Percentiles rank a stretch among this genome's conserved stretches.
phyloP scores from a whole-genome alignment of 2,329 filamentous ascomycete genomes.

The Scopulariopsis brevicaulis region DNA sequence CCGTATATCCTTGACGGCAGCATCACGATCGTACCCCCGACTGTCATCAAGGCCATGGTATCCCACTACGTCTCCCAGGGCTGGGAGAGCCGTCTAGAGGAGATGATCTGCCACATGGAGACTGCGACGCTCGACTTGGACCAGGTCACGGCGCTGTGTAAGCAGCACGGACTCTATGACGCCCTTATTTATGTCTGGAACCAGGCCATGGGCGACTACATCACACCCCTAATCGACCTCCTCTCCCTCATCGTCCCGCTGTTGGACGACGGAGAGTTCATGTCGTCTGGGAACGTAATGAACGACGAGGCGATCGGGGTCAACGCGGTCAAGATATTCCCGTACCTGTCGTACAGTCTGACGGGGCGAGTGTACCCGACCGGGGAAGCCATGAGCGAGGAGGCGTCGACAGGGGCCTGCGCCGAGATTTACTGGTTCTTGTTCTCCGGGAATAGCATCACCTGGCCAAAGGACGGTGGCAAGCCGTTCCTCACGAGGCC shows the following conservation, averaged over 20 bases:
- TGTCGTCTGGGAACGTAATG: slow-evolving; percentile 17
- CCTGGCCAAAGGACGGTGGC: slow-evolving; percentile 58
- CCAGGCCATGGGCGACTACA: slow-evolving; percentile 75
- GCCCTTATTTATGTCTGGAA: slow-evolving; percentile 97
- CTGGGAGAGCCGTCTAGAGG: slow-evolving; percentile 70
- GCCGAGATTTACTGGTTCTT: slow-evolving; percentile 86
- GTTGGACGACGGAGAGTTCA: slow-evolving; percentile 37
- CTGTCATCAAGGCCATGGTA: slow-evolving; percentile 77
- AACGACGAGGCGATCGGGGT: slow-evolving; percentile 47
- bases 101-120: slow-evolving; percentile 88
- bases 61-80: slow-evolving; percentile 67
- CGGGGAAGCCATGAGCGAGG: slow-evolving; percentile 61
- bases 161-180: slow-evolving; percentile 85
- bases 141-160: slow-evolving; percentile 82
- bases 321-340: slow-evolving; percentile 83
- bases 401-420: slow-evolving; percentile 66
- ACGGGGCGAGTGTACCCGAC: slow-evolving; percentile 90
- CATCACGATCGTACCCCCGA: slow-evolving; percentile 66
- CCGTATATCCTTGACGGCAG: slow-evolving; percentile 73
- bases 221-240: slow-evolving; percentile 81
- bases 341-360: slow-evolving; percentile 84
- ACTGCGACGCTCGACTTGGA: slow-evolving; percentile 88
- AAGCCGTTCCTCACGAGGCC: slow-evolving; percentile 51
- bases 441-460: slow-evolving; percentile 70
- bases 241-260: slow-evolving; percentile 53